Conservation (phyloP, 1,284 basidiomycete species). For the Cerioporus squamosus region DNA sequence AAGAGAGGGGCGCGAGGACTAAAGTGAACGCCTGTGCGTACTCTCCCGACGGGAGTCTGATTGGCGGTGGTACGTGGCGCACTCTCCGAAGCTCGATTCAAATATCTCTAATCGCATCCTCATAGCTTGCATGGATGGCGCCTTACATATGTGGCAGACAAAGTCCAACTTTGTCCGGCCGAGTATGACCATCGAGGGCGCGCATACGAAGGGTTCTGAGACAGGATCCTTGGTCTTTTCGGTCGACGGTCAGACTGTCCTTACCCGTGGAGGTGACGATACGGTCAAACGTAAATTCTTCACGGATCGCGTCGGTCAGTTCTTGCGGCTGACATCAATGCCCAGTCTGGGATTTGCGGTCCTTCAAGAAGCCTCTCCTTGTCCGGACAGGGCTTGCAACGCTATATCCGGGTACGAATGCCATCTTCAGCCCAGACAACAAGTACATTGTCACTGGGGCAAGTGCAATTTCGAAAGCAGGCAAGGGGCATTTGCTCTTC, state of each 20-base stretch:
- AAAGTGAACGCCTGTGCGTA: conserved; percentile 90
- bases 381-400: conserved; percentile 70
- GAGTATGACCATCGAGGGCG: conserved; percentile 82
- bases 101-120: not conserved
- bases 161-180: conserved; percentile 91
- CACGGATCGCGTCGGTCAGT: conserved; percentile 1
- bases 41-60: conserved; percentile 83
- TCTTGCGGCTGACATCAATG: conserved; percentile 7
- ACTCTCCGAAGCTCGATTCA: not conserved
- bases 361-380: conserved; percentile 86
- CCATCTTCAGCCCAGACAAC: conserved; percentile 92
- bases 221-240: conserved; percentile 87
- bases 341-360: conserved; percentile 91
- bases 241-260: conserved; percentile 79
- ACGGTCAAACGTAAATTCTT: conserved; percentile 86
- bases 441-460: conserved; percentile 86
- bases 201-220: conserved; percentile 83
- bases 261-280: conserved; percentile 91
- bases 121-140: conserved; percentile 87
- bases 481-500: conserved; percentile 76
- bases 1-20: conserved; percentile 93
- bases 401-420: conserved; percentile 89
- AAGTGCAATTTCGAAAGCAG: conserved; percentile 65
- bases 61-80: conserved; percentile 76
- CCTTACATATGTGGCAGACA: conserved; percentile 93